Evolutionary conservation across 768 basidiomycete genomes (phyloP).

Genomic region (Mycena vulgaris): DNA sequence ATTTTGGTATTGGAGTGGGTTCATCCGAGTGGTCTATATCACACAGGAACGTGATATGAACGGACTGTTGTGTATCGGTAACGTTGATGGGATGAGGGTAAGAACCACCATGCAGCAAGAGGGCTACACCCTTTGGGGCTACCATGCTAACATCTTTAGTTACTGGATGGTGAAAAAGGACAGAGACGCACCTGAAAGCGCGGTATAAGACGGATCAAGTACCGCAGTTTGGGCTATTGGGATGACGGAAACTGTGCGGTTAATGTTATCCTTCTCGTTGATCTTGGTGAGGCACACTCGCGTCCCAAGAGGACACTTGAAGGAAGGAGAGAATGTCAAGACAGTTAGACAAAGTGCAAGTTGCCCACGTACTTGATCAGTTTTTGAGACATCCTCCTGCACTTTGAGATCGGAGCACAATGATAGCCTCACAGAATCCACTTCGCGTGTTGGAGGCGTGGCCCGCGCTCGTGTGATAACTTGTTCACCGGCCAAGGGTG

Average conservation of each 20-base stretch:
- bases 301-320: slow-evolving; percentile 78
- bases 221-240: slow-evolving; percentile 70
- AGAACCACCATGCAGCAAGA: slow-evolving; percentile 71
- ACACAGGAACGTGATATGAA: slow-evolving; percentile 77
- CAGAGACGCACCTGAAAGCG: slow-evolving; percentile 57
- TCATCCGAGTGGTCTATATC: slow-evolving; percentile 30
- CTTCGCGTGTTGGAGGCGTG: slow-evolving; percentile 74
- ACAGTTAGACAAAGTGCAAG: slow-evolving; percentile 3
- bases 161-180: slow-evolving; percentile 24
- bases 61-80: slow-evolving; percentile 66
- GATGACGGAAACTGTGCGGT: slow-evolving; percentile 80
- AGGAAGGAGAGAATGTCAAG: slow-evolving; percentile 18
- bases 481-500: slow-evolving; percentile 66
- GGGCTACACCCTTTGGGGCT: slow-evolving; percentile 70
- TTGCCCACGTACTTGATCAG: slow-evolving; percentile 74
- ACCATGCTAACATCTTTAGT: slow-evolving; percentile 28
- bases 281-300: slow-evolving; percentile 81
- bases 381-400: slow-evolving; percentile 61
- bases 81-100: slow-evolving; percentile 69
- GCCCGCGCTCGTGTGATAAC: slow-evolving; percentile 65
- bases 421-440: slow-evolving; percentile 76
- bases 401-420: slow-evolving; percentile 73
- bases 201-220: slow-evolving; percentile 49
- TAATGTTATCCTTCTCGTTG: slow-evolving; percentile 68
- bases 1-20: background rate